Conservation (phyloP, 176 grass and related monocot species). For the Oryza meridionalis region DNA sequence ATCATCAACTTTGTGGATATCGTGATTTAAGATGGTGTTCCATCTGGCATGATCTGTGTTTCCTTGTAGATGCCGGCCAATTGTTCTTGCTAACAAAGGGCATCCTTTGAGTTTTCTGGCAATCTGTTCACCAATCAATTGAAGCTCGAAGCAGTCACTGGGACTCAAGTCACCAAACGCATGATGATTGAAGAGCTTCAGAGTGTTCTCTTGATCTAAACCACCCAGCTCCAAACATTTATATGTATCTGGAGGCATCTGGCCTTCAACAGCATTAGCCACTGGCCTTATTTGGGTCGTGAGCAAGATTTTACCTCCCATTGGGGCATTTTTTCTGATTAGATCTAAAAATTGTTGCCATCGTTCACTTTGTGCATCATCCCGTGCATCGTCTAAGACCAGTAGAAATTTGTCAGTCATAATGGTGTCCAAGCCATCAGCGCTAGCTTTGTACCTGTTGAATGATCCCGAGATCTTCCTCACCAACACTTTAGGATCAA, state of each 20-base stretch:
- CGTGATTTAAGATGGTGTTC: slow-evolving; percentile 13
- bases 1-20: neutral
- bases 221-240: neutral
- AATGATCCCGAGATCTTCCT: slow-evolving; percentile 37
- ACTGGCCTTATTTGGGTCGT: slow-evolving; percentile 43
- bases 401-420: slow-evolving; percentile 25
- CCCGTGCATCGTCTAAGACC: slow-evolving; percentile 2
- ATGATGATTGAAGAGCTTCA: slow-evolving; percentile 24
- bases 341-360: slow-evolving; percentile 41
- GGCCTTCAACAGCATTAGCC: neutral
- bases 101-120: slow-evolving; percentile 10
- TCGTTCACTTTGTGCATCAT: slow-evolving; percentile 14
- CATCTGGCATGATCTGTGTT: slow-evolving; percentile 13
- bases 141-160: neutral
- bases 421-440: slow-evolving; percentile 17
- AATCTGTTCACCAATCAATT: slow-evolving; percentile 34
- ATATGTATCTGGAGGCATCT: neutral
- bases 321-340: neutral
- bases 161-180: slow-evolving; percentile 19
- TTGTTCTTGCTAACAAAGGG: slow-evolving; percentile 36
- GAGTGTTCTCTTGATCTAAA: slow-evolving; percentile 5
- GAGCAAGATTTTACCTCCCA: slow-evolving; percentile 51
- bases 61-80: slow-evolving; percentile 31
- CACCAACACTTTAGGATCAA: slow-evolving; percentile 27
- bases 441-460: neutral